A percentile compares a stretch with the other conserved stretches of the same genome.
Evolutionary conservation across 495 filamentous ascomycete species (phyloP).

Genomic region (Podospora pseudoanserina): DNA sequence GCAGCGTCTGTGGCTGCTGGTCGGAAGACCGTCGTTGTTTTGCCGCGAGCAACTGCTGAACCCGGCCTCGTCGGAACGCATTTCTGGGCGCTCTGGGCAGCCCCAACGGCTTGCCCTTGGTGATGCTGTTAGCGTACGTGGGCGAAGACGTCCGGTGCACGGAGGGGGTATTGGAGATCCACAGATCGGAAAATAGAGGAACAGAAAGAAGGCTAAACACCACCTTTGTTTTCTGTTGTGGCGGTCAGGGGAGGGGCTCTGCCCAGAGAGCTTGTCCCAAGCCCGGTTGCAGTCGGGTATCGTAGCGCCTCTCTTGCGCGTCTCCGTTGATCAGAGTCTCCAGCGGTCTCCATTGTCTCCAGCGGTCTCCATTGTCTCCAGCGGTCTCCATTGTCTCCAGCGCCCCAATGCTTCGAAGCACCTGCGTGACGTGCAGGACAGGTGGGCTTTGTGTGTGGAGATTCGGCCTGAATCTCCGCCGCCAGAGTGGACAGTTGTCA

Average conservation of each 20-base stretch:
- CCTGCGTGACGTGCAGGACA: neutral
- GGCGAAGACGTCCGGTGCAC: slow-evolving; percentile 3
- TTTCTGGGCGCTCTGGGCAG: slow-evolving; percentile 1
- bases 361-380: neutral
- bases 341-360: neutral
- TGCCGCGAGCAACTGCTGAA: neutral
- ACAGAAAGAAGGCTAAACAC: slow-evolving; percentile 7
- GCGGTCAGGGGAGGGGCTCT: slow-evolving; percentile 12
- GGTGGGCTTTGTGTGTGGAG: neutral
- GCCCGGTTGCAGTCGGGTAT: neutral
- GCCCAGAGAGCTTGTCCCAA: slow-evolving; percentile 7
- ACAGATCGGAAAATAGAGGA: slow-evolving; percentile 26
- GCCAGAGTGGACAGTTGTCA: neutral
- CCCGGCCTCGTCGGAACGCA: neutral
- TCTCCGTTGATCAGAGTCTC: neutral
- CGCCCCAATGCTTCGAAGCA: neutral
- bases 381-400: neutral
- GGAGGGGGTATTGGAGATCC: slow-evolving; percentile 7
- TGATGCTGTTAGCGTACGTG: neutral
- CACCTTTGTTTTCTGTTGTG: slow-evolving; percentile 3
- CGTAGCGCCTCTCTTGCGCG: neutral
- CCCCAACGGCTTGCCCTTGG: slow-evolving; percentile 1
- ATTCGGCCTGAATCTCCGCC: neutral
- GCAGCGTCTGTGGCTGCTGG: neutral
- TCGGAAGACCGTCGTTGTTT: neutral